Base-by-base conservation (phyloP, 73 alveolate genomes). In the Paramecium tetraurelia region DNA sequence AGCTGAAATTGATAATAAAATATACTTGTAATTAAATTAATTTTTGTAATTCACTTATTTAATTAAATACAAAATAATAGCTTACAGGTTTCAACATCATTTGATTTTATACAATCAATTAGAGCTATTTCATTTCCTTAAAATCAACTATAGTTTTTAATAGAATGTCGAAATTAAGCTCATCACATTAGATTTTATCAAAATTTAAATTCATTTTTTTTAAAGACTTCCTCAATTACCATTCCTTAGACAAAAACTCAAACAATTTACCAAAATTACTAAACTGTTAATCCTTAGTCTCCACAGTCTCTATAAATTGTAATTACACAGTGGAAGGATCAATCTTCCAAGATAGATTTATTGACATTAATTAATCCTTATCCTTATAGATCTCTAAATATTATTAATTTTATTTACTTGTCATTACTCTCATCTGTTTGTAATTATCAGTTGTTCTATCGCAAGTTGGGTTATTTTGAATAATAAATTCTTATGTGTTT, bases 221-320 rank as follows among this genome's bases (percentile, higher is more conserved):
- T 22, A 80, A 80, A 4, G 57, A n/a, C 16, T 80, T 41, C 10
- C 90, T 80, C 20, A 80, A 14, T 0, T 80, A 80, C 90, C 90
- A 80, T 44, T 80, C 90, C 24, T 80, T 80, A 21, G 46, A 80
- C n/a, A 80, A 80, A 80, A 80, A 80, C 9, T 80, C 58, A 48
- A 80, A 80, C 31, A 80, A 44, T 41, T 80, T 44, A 16, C 70
- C 90, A 44, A 31, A 80, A 44, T 80, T 80, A 24, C n/a, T 41
- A 46, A 22, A 31, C 24, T 48, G 12, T 20, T 80, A 18, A 11
- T 21, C 46, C 43, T 22, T 12, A 44, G 36, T 21, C 4, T 80
- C 70, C 9, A 24, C 76, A 9, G 63, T 27, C 20, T 80, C 90
- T 10, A 41, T 41, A 24, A 44, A 44, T 44, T 41, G 57, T 22